Evolutionary conservation across 257 asterid genomes (phyloP), one percentile per base, ranked within the genome.

Genomic region (Galeopsis tetrahit): DNA sequence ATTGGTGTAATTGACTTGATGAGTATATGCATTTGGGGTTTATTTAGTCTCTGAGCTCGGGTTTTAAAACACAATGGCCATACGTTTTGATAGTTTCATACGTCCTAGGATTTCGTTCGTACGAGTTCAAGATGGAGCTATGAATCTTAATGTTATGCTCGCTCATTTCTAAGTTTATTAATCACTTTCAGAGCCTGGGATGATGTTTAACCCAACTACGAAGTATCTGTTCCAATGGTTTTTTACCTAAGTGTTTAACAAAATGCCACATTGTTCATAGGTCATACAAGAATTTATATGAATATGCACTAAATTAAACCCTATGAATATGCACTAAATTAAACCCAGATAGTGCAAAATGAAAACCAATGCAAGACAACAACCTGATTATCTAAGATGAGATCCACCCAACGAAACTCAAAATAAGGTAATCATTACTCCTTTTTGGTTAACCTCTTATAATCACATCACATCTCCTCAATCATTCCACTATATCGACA

Each of bases 1-100:
- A 64, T 39, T 53, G 48, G 58, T 63, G 58, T 39, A 49, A 33
- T 66, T 43, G 59, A 38, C 66, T 42, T 43, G 46, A 58, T 49
- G 7, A 13, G 7, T 14, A 65, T 10, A 31, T 68, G 74, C 32
- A 10, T 35, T 35, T 32, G 58, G n/a, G 38, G 63, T 7, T 63
- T 42, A 21, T 8, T 53, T 34, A 21, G 7, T 53, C 6, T 53
- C 2, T 28, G 10, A 34, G 35, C 53, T 21, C 8, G 33, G 13
- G 3, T 21, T 53, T 53, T 53, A 53, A 15, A 53, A 6, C 3
- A 15, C 5, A 17, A 14, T 0, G 7, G 28, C 0, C 15, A n/a
- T 13, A 10, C n/a, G n/a, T n/a, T n/a, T n/a, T n/a, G n/a, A n/a
- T n/a, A n/a, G n/a, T n/a, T n/a, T n/a, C n/a, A n/a, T n/a, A 33